These are phyloP conservation scores for Davidsoniella neocaledoniae DNA, from an alignment of 2,329 filamentous ascomycete species.

Conservation along the genomic window DNA sequence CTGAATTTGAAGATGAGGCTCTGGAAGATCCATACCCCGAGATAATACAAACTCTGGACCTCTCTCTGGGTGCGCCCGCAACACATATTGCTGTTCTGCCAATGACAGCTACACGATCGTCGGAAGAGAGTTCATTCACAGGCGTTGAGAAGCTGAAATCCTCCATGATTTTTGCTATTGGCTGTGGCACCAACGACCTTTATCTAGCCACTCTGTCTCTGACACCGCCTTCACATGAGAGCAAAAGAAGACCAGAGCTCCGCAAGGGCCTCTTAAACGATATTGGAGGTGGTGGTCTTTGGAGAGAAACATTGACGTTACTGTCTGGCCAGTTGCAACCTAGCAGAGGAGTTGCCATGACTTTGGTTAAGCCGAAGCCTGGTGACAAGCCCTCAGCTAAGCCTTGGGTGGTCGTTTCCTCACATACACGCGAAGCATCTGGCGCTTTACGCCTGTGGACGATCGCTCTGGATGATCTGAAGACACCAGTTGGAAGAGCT, in stretches of 20 bases:
- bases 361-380: conserved; percentile 25
- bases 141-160: conserved; percentile 33
- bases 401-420: conserved; percentile 37
- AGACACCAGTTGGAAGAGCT: conserved; percentile 15
- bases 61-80: conserved; percentile 40
- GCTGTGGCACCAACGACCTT: conserved; percentile 39
- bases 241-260: conserved; percentile 39
- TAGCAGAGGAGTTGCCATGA: conserved; percentile 39
- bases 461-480: conserved; percentile 29
- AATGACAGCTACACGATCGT: conserved; percentile 26
- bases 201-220: conserved; percentile 43
- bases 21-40: conserved; percentile 34
- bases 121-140: conserved; percentile 32
- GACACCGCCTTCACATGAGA: conserved; percentile 42
- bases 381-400: conserved; percentile 22
- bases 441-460: conserved; percentile 43
- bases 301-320: conserved; percentile 41
- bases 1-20: conserved; percentile 39
- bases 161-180: conserved; percentile 43
- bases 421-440: conserved; percentile 41
- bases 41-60: conserved; percentile 42
- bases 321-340: conserved; percentile 36
- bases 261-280: conserved; percentile 32
- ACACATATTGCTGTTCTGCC: conserved; percentile 40
- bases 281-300: conserved; percentile 41